Evolutionary conservation across 106 monocot genomes (phyloP).

Genomic region (Narthecium ossifragum): DNA sequence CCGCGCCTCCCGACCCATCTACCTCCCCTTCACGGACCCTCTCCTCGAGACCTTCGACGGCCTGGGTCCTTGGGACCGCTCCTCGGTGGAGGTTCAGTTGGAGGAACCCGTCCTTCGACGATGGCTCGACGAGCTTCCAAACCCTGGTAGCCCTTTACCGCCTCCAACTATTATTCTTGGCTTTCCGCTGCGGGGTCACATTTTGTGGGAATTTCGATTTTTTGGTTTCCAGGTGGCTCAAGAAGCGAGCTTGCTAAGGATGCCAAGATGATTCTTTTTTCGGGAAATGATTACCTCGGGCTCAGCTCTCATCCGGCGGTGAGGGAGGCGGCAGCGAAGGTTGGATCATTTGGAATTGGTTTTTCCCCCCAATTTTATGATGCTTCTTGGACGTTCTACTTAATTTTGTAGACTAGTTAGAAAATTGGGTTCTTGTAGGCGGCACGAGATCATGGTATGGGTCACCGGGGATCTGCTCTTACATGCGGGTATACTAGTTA

Average conservation of each 20-base stretch:
- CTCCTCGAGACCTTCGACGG: slow-evolving; percentile 38
- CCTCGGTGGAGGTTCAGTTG: slow-evolving; percentile 57
- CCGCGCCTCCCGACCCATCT: slow-evolving; percentile 55
- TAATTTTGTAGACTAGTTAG: background rate
- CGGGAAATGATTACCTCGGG: slow-evolving; percentile 90
- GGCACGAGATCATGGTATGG: slow-evolving; percentile 68
- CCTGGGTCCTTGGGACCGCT: slow-evolving; percentile 58
- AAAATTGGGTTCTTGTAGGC: slow-evolving; percentile 32
- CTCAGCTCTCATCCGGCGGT: slow-evolving; percentile 75
- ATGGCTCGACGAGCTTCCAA: slow-evolving; percentile 49
- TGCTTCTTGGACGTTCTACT: background rate
- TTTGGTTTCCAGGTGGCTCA: slow-evolving; percentile 20
- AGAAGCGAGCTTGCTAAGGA: slow-evolving; percentile 3
- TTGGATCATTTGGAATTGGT: background rate
- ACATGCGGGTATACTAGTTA: slow-evolving; percentile 87
- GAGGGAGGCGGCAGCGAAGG: slow-evolving; percentile 51
- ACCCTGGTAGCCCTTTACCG: slow-evolving; percentile 11
- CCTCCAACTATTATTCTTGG: background rate
- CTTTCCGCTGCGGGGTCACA: background rate
- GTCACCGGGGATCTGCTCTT: slow-evolving; percentile 80
- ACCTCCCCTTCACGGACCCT: slow-evolving; percentile 6
- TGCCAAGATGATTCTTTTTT: slow-evolving; percentile 73
- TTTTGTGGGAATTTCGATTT: background rate
- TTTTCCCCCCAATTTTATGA: background rate
- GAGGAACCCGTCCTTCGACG: slow-evolving; percentile 34